Conservation (phyloP, 83 land plant genomes). For the Thuja plicata region DNA sequence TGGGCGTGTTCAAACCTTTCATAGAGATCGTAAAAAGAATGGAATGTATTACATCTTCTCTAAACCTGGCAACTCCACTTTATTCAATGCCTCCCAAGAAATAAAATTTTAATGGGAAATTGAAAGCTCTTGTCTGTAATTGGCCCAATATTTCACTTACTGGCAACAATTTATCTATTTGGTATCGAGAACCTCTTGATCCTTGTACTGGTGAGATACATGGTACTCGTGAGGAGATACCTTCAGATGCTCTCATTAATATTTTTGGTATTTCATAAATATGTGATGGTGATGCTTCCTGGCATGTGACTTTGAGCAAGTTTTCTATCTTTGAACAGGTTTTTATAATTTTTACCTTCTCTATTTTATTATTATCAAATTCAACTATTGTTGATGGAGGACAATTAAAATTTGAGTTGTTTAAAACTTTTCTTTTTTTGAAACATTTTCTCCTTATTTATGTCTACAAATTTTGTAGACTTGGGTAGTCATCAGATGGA, state of each 20-base stretch:
- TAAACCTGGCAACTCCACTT: conserved; percentile 35
- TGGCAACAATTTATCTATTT: conserved; percentile 38
- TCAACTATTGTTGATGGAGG: no score
- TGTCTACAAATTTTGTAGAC: no score
- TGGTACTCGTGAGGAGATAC: conserved; percentile 35
- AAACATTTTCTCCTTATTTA: no score
- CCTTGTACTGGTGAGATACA: conserved; percentile 45
- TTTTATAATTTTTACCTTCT: no score
- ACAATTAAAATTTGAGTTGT: no score
- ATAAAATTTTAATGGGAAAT: conserved; percentile 3
- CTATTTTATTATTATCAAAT: no score
- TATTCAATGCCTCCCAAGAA: conserved; percentile 10
- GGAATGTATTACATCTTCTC: conserved; percentile 66
- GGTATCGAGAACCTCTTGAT: conserved; percentile 68
- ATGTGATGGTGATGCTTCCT: conserved; percentile 64
- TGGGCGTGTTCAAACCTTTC: conserved; percentile 79
- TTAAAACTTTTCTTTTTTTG: no score
- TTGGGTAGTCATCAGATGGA: no score
- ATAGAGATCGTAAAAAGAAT: conserved; percentile 57
- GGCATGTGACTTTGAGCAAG: conserved; percentile 78
- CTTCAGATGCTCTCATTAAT: conserved; percentile 55
- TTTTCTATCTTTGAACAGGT: conserved; percentile 9
- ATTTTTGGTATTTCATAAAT: conserved; percentile 64
- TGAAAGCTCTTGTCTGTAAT: conserved; percentile 21
- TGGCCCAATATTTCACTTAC: conserved; percentile 33